Conservation (phyloP, 371 early-diverging fungal species). For the Basidiobolus heterosporus region DNA sequence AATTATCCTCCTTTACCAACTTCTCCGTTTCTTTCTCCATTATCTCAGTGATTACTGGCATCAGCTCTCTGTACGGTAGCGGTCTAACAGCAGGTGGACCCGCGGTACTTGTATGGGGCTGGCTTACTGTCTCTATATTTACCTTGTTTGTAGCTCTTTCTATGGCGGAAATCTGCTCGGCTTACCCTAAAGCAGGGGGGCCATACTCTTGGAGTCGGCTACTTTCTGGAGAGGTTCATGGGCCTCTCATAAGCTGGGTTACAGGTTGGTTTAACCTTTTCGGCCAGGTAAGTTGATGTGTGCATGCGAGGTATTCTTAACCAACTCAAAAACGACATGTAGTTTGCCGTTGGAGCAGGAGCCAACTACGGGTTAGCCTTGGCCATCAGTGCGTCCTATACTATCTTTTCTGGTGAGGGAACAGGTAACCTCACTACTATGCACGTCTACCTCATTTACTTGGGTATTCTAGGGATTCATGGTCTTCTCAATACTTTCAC, state of each 20-base stretch:
- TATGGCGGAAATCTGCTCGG: constrained; percentile 37
- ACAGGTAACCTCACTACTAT: too few relatives aligned
- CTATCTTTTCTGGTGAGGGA: too few relatives aligned
- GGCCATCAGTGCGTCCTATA: too few relatives aligned
- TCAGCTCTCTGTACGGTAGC: constrained; percentile 18
- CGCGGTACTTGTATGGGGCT: constrained; percentile 28
- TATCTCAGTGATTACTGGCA: constrained; percentile 22
- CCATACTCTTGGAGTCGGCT: constrained; percentile 16
- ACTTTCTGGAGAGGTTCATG: not conserved
- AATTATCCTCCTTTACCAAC: constrained; percentile 26
- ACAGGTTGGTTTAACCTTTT: constrained; percentile 16
- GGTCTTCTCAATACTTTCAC: constrained; percentile 32
- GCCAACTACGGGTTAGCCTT: too few relatives aligned
- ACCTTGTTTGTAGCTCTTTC: constrained; percentile 25
- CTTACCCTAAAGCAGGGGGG: constrained; percentile 23
- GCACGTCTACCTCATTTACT: too few relatives aligned
- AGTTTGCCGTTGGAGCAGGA: too few relatives aligned
- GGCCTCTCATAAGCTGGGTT: not conserved
- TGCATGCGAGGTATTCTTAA: too few relatives aligned
- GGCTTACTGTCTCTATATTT: constrained; percentile 20
- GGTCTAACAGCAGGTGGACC: constrained; percentile 31
- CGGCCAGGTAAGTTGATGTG: constrained; percentile 10
- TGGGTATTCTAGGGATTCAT: constrained; percentile 26
- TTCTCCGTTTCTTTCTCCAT: constrained; percentile 25
- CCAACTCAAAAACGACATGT: too few relatives aligned